Conservation (phyloP, 768 basidiomycete species). For the Butyriboletus loyo region DNA sequence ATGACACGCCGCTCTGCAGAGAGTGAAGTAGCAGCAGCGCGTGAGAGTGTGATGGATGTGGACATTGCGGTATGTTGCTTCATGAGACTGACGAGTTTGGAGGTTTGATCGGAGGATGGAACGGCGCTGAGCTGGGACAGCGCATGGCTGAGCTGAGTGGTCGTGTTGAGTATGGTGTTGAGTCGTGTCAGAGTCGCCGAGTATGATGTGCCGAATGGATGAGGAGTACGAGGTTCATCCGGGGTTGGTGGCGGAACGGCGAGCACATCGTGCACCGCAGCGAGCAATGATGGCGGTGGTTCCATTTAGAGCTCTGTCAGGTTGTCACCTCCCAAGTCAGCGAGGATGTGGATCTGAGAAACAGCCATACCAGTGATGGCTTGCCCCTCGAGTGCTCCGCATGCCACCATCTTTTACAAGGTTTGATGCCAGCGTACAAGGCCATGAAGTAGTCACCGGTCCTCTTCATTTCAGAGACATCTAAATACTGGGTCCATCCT, state of each 20-base stretch:
- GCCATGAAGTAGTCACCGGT: neutral
- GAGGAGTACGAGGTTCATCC: conserved; percentile 12
- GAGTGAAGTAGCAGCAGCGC: conserved; percentile 20
- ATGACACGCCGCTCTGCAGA: conserved; percentile 15
- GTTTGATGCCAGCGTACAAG: neutral
- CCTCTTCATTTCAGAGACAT: neutral
- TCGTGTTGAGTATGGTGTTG: conserved; percentile 48
- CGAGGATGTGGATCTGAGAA: neutral
- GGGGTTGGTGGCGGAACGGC: conserved; percentile 19
- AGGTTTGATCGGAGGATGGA: conserved; percentile 51
- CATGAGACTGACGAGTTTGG: conserved; percentile 66
- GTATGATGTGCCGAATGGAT: conserved; percentile 27
- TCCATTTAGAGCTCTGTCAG: neutral
- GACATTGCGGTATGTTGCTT: conserved; percentile 56
- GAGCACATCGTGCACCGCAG: conserved; percentile 27
- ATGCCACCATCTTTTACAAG: too few relatives aligned
- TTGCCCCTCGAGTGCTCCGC: too few relatives aligned
- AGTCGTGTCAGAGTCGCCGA: conserved; percentile 34
- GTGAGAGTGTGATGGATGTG: conserved; percentile 26
- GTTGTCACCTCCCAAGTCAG: neutral
- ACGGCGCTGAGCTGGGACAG: conserved; percentile 44
- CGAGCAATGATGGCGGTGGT: conserved; percentile 23
- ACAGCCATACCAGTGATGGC: too few relatives aligned
- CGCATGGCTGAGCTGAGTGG: conserved; percentile 52
- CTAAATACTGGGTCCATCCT: neutral